phyloP scores from a whole-genome alignment of 192 early-diverging fungal species.

The Entrophospora sp. region DNA sequence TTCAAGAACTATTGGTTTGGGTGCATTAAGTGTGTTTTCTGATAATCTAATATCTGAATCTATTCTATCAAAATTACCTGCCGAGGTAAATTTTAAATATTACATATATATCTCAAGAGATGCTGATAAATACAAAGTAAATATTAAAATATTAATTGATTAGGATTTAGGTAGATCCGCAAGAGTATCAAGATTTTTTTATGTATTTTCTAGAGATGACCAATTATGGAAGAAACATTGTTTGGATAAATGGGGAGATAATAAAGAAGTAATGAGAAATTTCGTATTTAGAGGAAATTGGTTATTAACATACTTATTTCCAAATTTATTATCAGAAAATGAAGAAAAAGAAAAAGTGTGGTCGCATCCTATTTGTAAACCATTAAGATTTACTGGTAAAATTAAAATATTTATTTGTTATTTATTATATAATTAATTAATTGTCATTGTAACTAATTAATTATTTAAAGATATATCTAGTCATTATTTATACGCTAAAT shows the following conservation, averaged over 20 bases:
- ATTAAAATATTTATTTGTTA: neutral
- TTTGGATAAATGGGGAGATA: slow-evolving; percentile 16
- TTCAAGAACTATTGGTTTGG: too few relatives aligned
- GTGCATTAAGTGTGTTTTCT: too few relatives aligned
- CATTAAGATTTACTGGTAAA: neutral
- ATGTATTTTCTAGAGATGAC: slow-evolving; percentile 31
- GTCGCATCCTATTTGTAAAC: slow-evolving; percentile 9
- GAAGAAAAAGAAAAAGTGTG: slow-evolving; percentile 18
- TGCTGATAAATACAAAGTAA: neutral
- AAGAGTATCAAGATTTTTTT: slow-evolving; percentile 21
- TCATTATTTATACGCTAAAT: slow-evolving; percentile 26
- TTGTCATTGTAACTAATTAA: neutral
- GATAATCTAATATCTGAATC: too few relatives aligned
- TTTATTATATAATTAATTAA: neutral
- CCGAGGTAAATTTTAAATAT: neutral
- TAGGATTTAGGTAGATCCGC: neutral
- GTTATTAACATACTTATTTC: slow-evolving; percentile 33
- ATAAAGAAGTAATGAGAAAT: neutral
- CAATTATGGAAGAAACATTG: slow-evolving; percentile 26
- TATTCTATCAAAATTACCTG: too few relatives aligned
- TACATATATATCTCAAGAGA: too few relatives aligned
- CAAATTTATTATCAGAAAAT: slow-evolving; percentile 15
- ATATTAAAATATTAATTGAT: neutral
- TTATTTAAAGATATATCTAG: slow-evolving; percentile 18
- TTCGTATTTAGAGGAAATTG: slow-evolving; percentile 27